These are phyloP conservation scores for Fraxinus albicans DNA, from an alignment of 305 asterid species.

Conservation along the genomic window DNA sequence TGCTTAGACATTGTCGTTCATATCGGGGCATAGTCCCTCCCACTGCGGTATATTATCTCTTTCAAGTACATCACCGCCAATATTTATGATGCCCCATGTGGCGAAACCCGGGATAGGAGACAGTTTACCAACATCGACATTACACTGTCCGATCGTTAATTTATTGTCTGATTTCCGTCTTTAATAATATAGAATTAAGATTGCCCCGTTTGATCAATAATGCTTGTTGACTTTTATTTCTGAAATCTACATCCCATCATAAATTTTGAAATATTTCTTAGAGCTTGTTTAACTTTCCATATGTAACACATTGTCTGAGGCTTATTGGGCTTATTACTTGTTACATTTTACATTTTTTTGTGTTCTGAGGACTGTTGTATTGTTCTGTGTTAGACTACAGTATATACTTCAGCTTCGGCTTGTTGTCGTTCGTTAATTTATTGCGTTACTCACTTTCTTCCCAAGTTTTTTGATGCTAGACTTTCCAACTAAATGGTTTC, in stretches of 20 bases:
- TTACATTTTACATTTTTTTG: background rate
- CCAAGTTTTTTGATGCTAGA: background rate
- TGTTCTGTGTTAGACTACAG: background rate
- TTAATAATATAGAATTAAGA: background rate
- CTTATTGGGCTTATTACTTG: background rate
- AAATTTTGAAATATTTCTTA: background rate
- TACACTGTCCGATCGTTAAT: conserved; percentile 25
- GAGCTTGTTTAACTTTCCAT: background rate
- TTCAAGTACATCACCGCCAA: conserved; percentile 32
- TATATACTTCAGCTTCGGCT: background rate
- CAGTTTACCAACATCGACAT: conserved; percentile 31
- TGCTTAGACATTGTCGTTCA: conserved; percentile 15
- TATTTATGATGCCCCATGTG: conserved; percentile 45
- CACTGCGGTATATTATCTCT: background rate
- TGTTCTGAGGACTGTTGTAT: background rate
- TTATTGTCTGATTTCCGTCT: too few species aligned
- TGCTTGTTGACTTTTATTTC: background rate
- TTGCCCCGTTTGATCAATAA: background rate
- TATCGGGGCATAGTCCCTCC: conserved; percentile 9
- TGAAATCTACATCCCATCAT: background rate
- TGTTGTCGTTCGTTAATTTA: background rate
- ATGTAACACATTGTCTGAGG: background rate
- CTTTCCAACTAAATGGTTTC: conserved; percentile 9
- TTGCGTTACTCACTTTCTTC: background rate
- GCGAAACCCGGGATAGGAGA: conserved; percentile 32